Base-by-base conservation (phyloP, 1,139 yeast species). In the Nakaseomyces sp. region DNA sequence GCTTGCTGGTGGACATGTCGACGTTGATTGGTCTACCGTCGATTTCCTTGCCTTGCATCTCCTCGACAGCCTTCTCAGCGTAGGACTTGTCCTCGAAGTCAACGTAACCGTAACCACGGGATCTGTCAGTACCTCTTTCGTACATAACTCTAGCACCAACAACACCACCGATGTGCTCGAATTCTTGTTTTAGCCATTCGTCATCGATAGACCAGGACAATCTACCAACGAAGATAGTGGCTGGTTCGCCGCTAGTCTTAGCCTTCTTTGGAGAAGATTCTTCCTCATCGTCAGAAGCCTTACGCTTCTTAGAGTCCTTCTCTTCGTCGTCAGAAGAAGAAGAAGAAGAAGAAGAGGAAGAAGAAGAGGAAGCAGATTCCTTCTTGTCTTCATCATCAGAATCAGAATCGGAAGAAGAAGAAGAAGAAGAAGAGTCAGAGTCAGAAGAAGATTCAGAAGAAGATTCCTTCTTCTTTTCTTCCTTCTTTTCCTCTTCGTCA, bases 71-170 rank as follows among this genome's bases (percentile, higher is more conserved):
- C 68, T 81, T 81, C 67, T 86, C 89, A 54, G 97, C 98, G 49
- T 72, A 73, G 37, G 77, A 75, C 60, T 77, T 78, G 58, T 74
- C 68, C 58, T 79, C 87, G 63, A 91, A 91, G 66, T 91, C 98
- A 67, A 91, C 96, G 71, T 91, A 91, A 61, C 98, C 98, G 74
- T 84, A 91, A 66, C 98, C 98, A 76, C 93, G 82, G 45, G 96
- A 86, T 71, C 86, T 85, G 58, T 95, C 96, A 47, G 93, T 75
- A 53, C 81, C 84, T 71, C 93, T 82, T 70, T 91, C 97, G 70
- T 81, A 79, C 64, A 91, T 85, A 56, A 91, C 96, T 72, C 98
- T 83, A 54, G 97, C 96, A 58, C 81, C 67, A 40, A 77, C 60
- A 50, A 88, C 91, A 67, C 94, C 95, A 41, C 89, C 95, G 55